Evolutionary conservation across 768 basidiomycete species (phyloP).

Genomic region (Pulveroboletus sp.): DNA sequence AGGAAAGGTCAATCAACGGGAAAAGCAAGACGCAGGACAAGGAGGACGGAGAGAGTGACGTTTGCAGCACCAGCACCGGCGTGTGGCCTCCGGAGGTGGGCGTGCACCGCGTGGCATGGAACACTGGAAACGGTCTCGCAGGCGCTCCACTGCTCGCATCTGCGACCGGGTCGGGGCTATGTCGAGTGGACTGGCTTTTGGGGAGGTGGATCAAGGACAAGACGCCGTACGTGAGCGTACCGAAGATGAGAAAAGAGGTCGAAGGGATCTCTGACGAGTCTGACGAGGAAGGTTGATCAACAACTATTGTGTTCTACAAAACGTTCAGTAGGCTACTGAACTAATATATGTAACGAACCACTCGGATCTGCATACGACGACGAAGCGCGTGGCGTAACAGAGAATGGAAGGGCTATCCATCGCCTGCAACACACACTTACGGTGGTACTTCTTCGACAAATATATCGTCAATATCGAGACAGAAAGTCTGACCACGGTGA

Average conservation of each 20-base stretch:
- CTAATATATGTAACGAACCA: too few species aligned
- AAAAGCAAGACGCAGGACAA: constrained; percentile 31
- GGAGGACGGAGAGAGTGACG: constrained; percentile 16
- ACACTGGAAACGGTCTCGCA: constrained; percentile 64
- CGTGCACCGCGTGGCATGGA: constrained; percentile 80
- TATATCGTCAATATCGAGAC: too few species aligned
- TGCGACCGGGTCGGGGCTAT: constrained; percentile 80
- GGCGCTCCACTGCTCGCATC: constrained; percentile 63
- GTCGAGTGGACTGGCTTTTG: constrained; percentile 74
- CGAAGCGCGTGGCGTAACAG: too few species aligned
- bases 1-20: constrained; percentile 31
- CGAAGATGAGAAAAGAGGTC: constrained; percentile 59
- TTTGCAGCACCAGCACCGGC: constrained; percentile 43
- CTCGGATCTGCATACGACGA: too few species aligned
- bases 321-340: too few species aligned
- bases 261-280: constrained; percentile 37
- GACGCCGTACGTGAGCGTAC: constrained; percentile 62
- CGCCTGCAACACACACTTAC: too few species aligned
- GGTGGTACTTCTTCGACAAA: too few species aligned
- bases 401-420: too few species aligned
- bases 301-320: too few species aligned
- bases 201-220: constrained; percentile 71
- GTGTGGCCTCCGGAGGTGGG: constrained; percentile 80
- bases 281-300: constrained; percentile 19
- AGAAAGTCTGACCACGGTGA: too few species aligned